Evolutionary conservation across 208 protist genomes (phyloP).

Genomic region (Wallacemonas sp.): DNA sequence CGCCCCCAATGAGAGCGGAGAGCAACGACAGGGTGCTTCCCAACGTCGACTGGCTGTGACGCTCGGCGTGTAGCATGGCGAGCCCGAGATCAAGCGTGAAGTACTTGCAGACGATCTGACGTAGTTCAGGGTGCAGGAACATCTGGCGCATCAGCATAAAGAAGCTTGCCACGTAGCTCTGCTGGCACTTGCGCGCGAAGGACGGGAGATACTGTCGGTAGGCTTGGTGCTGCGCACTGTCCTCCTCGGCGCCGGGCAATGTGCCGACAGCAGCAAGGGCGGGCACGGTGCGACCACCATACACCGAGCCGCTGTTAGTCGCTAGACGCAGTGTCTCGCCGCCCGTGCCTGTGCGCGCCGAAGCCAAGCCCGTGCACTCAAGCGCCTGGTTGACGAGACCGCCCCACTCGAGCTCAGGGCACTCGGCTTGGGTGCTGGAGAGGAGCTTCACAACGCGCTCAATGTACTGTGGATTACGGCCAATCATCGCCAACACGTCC

Average conservation of each 20-base stretch:
- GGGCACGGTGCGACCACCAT: too few relatives aligned
- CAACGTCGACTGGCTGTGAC: conserved; percentile 56
- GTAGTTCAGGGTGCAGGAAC: conserved; percentile 49
- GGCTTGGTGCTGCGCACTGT: conserved; percentile 12
- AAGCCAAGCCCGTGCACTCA: conserved; percentile 51
- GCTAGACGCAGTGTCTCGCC: neutral
- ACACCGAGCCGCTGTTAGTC: neutral
- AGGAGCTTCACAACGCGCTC: conserved; percentile 68
- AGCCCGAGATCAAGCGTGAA: conserved; percentile 58
- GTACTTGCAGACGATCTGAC: conserved; percentile 37
- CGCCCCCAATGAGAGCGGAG: conserved; percentile 54
- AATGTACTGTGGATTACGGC: conserved; percentile 73
- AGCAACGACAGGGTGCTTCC: conserved; percentile 76
- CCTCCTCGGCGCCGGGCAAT: conserved; percentile 10
- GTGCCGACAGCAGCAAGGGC: conserved; percentile 1
- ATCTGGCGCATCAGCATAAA: conserved; percentile 81
- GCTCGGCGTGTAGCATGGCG: conserved; percentile 58
- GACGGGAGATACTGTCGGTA: conserved; percentile 59
- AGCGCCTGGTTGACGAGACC: conserved; percentile 70
- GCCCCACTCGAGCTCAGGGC: conserved; percentile 70
- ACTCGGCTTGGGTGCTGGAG: conserved; percentile 63
- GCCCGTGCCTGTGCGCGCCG: too few relatives aligned
- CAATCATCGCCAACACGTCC: conserved; percentile 85
- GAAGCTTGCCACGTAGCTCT: conserved; percentile 60
- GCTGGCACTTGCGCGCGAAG: conserved; percentile 60